phyloP scores from a whole-genome alignment of 192 early-diverging fungal species.

The Dissophora globulifera region DNA sequence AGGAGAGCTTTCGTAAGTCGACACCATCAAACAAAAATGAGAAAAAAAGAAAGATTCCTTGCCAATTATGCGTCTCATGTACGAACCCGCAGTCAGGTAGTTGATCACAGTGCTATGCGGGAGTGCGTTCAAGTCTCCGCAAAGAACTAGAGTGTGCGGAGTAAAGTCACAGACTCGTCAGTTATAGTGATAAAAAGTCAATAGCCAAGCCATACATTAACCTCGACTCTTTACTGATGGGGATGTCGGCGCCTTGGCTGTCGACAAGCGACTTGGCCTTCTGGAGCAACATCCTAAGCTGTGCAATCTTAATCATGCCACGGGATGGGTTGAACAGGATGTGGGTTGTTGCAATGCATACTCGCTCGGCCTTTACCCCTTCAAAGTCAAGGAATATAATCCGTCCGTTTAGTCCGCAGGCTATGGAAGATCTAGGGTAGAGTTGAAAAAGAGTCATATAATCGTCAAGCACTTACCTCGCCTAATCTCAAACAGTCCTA shows the following conservation, averaged over 20 bases:
- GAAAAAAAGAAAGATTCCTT: too few relatives aligned
- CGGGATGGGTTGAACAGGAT: conserved; percentile 23
- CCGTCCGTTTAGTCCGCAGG: too few relatives aligned
- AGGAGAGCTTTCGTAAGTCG: not conserved
- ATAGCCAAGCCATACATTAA: too few relatives aligned
- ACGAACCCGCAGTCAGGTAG: conserved; percentile 9
- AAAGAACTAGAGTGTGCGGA: conserved; percentile 29
- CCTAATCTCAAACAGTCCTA: conserved; percentile 31
- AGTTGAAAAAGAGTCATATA: too few relatives aligned
- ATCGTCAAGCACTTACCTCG: too few relatives aligned
- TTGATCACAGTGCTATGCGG: conserved; percentile 23
- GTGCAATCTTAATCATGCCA: conserved; percentile 45
- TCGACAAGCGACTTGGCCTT: conserved; percentile 4
- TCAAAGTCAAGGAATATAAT: not conserved
- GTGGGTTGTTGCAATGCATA: conserved; percentile 42
- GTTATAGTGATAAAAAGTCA: not conserved
- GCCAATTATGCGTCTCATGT: too few relatives aligned
- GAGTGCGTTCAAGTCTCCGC: conserved; percentile 37
- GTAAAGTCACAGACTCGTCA: not conserved
- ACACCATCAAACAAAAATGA: too few relatives aligned
- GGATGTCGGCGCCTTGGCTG: not conserved
- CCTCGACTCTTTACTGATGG: conserved; percentile 25
- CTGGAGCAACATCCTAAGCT: conserved; percentile 33
- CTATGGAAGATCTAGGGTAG: not conserved
- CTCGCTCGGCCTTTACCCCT: conserved; percentile 2